Evolutionary conservation across 2,329 filamentous ascomycete genomes (phyloP), one percentile per base, ranked within the genome.

Genomic region (Colletotrichum chlorophyti): DNA sequence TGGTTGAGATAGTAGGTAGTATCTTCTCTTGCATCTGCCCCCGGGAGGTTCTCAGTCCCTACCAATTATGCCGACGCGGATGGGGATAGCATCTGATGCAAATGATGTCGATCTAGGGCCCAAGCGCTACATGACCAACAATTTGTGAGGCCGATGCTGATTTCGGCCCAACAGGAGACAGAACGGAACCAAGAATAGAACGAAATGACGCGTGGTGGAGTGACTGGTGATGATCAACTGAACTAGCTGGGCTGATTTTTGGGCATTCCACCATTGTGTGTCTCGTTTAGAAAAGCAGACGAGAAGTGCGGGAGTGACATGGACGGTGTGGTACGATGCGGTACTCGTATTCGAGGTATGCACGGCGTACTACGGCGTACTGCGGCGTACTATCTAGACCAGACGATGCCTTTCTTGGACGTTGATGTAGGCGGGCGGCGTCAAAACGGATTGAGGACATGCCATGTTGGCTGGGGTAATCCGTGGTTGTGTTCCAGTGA

Each of bases 401-500:
- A n/a, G 23, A 35, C 9, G n/a, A n/a, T n/a, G n/a, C n/a, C n/a
- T n/a, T n/a, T n/a, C n/a, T n/a, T n/a, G n/a, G n/a, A n/a, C n/a
- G n/a, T n/a, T n/a, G n/a, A n/a, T n/a, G n/a, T n/a, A n/a, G n/a
- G n/a, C n/a, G n/a, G n/a, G n/a, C n/a, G n/a, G n/a, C n/a, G n/a
- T n/a, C n/a, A n/a, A n/a, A n/a, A n/a, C n/a, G n/a, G n/a, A n/a
- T n/a, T n/a, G n/a, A n/a, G n/a, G n/a, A n/a, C n/a, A n/a, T n/a
- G n/a, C n/a, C n/a, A n/a, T n/a, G n/a, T n/a, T n/a, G n/a, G n/a
- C n/a, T 35, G 43, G 17, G 50, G 17, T 23, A 15, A 14, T 19
- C 42, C 19, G 37, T 32, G 41, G 43, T 54, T 15, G 21, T 42
- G 52, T 51, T 55, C 53, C 53, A 52, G 46, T 31, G 32, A 53